Base-by-base conservation (phyloP, 495 filamentous ascomycete species). In the Aspergillus baeticus region DNA sequence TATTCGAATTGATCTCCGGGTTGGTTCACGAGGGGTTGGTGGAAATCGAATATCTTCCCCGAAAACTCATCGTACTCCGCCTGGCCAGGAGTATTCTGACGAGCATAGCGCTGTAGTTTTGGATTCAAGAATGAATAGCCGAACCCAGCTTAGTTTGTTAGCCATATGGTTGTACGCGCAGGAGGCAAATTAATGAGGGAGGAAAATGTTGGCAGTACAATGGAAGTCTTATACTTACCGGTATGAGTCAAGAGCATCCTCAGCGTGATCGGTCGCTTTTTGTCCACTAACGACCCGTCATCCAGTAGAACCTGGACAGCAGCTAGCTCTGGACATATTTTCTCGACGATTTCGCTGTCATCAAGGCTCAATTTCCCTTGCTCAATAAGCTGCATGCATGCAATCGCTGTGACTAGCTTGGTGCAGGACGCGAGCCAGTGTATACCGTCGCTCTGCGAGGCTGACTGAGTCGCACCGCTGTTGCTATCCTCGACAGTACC, bases 161-260 rank as follows among this genome's bases (percentile, higher is more conserved):
- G 26, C 8, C 26, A 3, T 8, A 8, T 29, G 26, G n/a, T n/a
- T n/a, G n/a, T n/a, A n/a, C n/a, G n/a, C n/a, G n/a, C n/a, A n/a
- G n/a, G n/a, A n/a, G n/a, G n/a, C n/a, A n/a, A n/a, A n/a, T n/a
- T n/a, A n/a, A n/a, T n/a, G n/a, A n/a, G n/a, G n/a, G n/a, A n/a
- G n/a, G n/a, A n/a, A n/a, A n/a, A n/a, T n/a, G n/a, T n/a, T n/a
- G n/a, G n/a, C n/a, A n/a, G n/a, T n/a, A n/a, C n/a, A n/a, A n/a
- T n/a, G n/a, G n/a, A n/a, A n/a, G n/a, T n/a, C n/a, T n/a, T n/a
- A 1, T 29, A 55, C 57, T 60, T 64, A 70, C 70, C 70, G 21
- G 83, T 87, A 71, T 87, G 85, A 20, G 64, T 73, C 31, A 88
- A 59, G 10, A 87, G 63, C 84, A 87, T 87, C 46, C 83, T 68